A percentile compares a stretch with the other conserved stretches of the same genome.
Conservation (phyloP, 2,329 filamentous ascomycete genomes). For the Penicillium thymicola region DNA sequence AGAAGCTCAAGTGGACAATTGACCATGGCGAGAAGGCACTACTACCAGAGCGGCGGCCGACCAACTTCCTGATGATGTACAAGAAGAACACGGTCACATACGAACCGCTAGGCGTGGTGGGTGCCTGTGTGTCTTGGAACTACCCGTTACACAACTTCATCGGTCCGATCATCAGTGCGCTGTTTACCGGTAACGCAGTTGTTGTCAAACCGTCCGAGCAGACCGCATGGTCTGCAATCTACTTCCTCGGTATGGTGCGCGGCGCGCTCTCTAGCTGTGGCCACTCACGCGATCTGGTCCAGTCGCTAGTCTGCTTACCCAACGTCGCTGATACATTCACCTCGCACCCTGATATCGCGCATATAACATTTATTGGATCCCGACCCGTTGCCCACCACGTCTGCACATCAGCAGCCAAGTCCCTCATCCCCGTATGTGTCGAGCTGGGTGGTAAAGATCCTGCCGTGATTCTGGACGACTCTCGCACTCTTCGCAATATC, state of each 20-base stretch:
- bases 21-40: conserved; percentile 83
- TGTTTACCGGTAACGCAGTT: conserved; percentile 89
- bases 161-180: conserved; percentile 80
- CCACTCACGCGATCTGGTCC: conserved; percentile 75
- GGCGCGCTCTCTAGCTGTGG: conserved; percentile 79
- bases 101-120: conserved; percentile 88
- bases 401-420: conserved; percentile 77
- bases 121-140: conserved; percentile 95
- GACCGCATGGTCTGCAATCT: conserved; percentile 85
- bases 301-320: conserved; percentile 85
- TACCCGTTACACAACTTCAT: conserved; percentile 95
- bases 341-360: conserved; percentile 76
- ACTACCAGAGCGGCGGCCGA: conserved; percentile 68
- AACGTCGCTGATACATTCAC: conserved; percentile 76
- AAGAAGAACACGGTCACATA: conserved; percentile 89
- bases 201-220: conserved; percentile 93
- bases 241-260: conserved; percentile 76
- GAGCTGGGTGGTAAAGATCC: conserved; percentile 96
- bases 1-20: conserved; percentile 94
- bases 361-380: conserved; percentile 96
- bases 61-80: conserved; percentile 91
- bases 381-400: conserved; percentile 83
- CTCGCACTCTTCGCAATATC: conserved; percentile 56
- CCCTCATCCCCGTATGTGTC: conserved; percentile 81
- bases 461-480: conserved; percentile 81